Base-by-base conservation (phyloP, 768 basidiomycete species). In the Mycena venus region DNA sequence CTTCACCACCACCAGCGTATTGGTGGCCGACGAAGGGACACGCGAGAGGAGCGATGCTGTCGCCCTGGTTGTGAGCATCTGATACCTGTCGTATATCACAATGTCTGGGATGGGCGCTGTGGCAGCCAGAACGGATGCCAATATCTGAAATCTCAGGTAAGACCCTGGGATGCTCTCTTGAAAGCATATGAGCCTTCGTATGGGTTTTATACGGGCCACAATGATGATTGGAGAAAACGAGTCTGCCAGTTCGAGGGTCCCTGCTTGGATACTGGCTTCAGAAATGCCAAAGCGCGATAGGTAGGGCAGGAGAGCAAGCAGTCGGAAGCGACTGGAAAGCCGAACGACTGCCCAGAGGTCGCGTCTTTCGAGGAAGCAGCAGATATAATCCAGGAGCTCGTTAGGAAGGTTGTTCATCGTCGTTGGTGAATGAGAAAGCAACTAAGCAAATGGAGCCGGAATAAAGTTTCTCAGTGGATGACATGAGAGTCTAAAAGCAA, bases 51-150 rank as follows among this genome's bases (percentile, higher is more conserved):
- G 55, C n/a, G 65, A 23, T 14, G 44, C 36, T 0, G 67, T 36
- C 38, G 69, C 71, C 15, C 55, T 21, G 36, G 75, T 61, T 5
- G 27, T 17, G 42, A 72, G 23, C 56, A 70, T 53, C 9, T 64
- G n/a, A 17, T 73, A 29, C 47, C 68, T 23, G 56, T 72, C 69
- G 53, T 68, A 68, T 11, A 73, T 38, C 31, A 66, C 10, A 4
- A 73, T 66, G 27, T 75, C 70, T 49, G 75, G 71, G n/a, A 76
- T 76, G 0, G 71, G 75, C 12, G 70, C 56, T 1, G 59, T 44
- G 8, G 27, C 11, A 17, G 47, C 12, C 0, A 76, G 49, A 34
- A 76, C 59, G 25, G 56, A 10, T 29, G 36, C 62, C 3, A 76
- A 27, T 47, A 4, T 32, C 23, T 19, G 27, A 23, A 63, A 72